Base-by-base conservation (phyloP, 78 protist species). In the Bigelowiella natans region DNA sequence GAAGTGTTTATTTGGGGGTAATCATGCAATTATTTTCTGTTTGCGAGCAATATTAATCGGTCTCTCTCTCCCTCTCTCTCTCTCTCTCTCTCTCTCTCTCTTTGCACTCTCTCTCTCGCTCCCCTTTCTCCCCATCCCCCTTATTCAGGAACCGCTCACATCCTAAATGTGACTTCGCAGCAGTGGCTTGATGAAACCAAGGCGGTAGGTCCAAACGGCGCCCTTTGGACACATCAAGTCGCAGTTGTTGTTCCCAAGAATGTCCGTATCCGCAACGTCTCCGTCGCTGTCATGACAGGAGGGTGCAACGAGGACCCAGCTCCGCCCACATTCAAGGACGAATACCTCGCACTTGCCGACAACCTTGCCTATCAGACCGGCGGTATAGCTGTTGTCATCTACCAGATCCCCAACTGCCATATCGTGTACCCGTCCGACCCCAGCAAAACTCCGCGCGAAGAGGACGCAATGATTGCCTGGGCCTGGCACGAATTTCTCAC, bases 221-320 rank as follows among this genome's bases (percentile, higher is more conserved):
- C 89, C 30, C 64, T 89, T 36, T 89, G 91, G 91, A 89, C 91
- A 3, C 91, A 89, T 89, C 88, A 84, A 36, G 91, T 84, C 11
- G 38, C 83, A 26, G 88, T 89, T 30, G 89, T 84, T 29, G 91
- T 89, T 26, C 91, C 91, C 2, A 82, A 34, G 30, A 26, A 89
- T 26, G 11, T 51, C 30, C 30, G 30, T n/a, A 28, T 26, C 36
- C 34, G 2, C 37, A 7, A 2, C 89, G 39, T 31, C 37, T 39
- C 39, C 39, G 11, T 39, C 39, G 36, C 39, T 2, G 36, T 2
- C 2, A 88, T 28, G 36, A 88, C 89, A 2, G 89, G 89, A 2
- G 73, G 73, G 83, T 88, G 89, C 64, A 88, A 88, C 11, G 73
- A 88, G 2, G 11, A 88, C 3, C 39, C 89, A 2, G 7, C 89